Conservation (phyloP, 1,284 basidiomycete species). For the Puccinia sorghi region DNA sequence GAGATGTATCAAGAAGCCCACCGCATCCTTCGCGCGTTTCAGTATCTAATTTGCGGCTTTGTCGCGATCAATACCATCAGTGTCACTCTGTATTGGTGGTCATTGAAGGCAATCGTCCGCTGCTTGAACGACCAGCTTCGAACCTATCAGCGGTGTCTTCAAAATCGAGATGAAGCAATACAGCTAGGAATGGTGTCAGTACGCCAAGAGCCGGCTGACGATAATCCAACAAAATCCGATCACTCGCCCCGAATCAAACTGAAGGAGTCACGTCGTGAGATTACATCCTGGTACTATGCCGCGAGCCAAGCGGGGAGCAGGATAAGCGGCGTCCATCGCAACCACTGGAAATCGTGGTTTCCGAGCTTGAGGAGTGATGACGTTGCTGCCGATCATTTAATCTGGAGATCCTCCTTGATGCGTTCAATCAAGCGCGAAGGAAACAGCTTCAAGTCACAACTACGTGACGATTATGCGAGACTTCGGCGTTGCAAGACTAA, state of each 20-base stretch:
- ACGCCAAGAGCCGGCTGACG: not conserved
- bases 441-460: not conserved
- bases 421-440: constrained; percentile 7
- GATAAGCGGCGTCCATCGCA: not conserved
- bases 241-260: not conserved
- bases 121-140: not conserved
- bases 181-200: constrained; percentile 8
- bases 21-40: not conserved
- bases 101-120: constrained; percentile 11
- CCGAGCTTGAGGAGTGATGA: constrained; percentile 8
- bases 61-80: not conserved
- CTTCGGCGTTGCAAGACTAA: constrained; percentile 24
- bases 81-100: constrained; percentile 4
- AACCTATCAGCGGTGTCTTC: not conserved
- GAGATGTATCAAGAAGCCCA: not conserved
- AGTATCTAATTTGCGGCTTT: not conserved
- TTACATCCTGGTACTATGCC: not conserved
- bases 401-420: constrained; percentile 1
- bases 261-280: not conserved
- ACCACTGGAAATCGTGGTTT: not conserved
- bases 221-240: not conserved
- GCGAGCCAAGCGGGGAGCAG: not conserved
- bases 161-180: constrained; percentile 11
- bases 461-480: not conserved
- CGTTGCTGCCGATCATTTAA: not conserved